Conservation (phyloP, 371 early-diverging fungal species). For the Catenaria anguillulae region DNA sequence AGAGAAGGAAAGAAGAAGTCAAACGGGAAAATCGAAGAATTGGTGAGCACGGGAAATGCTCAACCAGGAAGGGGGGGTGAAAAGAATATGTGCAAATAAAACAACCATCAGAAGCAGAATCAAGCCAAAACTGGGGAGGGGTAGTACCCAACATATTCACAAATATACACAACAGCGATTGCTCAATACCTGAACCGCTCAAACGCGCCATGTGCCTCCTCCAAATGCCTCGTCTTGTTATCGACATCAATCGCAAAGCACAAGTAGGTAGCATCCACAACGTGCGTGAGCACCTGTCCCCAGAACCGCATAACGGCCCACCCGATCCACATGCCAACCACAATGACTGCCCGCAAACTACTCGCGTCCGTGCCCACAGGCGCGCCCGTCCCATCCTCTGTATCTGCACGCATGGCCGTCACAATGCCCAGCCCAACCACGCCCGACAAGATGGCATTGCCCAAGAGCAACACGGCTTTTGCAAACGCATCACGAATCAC, state of each 20-base stretch:
- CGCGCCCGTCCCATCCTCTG: background rate
- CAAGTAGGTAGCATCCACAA: background rate
- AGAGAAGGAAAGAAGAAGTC: no score
- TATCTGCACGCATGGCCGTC: background rate
- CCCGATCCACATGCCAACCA: conserved; percentile 2
- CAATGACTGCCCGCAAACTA: background rate
- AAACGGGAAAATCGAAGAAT: no score
- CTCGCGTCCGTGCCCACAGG: background rate
- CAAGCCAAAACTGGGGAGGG: no score
- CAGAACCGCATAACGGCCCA: background rate
- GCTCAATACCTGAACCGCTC: background rate
- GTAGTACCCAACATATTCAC: no score
- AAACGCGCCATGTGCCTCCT: conserved; percentile 1
- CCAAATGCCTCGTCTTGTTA: background rate
- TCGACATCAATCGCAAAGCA: conserved; percentile 4
- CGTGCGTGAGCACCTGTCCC: background rate
- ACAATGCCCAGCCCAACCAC: conserved; percentile 1
- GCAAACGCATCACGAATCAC: background rate
- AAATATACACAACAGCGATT: no score
- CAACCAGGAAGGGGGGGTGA: no score
- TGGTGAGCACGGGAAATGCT: no score
- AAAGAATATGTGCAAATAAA: no score
- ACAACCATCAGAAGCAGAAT: no score
- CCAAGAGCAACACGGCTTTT: background rate
- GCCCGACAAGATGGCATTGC: background rate